phyloP scores from a whole-genome alignment of 2,329 filamentous ascomycete species.

The Fusarium guadeloupense region DNA sequence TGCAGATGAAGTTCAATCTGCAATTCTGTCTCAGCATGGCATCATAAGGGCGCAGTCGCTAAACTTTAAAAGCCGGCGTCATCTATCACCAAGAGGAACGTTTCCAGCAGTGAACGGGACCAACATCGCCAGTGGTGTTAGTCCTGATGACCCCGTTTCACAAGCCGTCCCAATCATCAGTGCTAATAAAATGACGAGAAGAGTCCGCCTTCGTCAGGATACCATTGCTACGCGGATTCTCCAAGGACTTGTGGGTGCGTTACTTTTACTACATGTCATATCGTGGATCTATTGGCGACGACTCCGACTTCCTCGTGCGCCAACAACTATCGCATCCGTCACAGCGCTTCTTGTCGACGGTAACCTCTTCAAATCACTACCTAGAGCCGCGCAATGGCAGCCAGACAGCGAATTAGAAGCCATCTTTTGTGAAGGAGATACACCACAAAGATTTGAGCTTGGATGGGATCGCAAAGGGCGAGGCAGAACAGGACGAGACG shows the following conservation, averaged over 20 bases:
- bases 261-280: slow-evolving; percentile 41
- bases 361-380: slow-evolving; percentile 45
- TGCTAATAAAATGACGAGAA: slow-evolving; percentile 20
- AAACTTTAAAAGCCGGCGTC: slow-evolving; percentile 43
- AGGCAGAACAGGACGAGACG: slow-evolving; percentile 17
- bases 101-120: slow-evolving; percentile 32
- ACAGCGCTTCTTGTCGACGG: slow-evolving; percentile 51
- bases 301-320: slow-evolving; percentile 44
- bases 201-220: slow-evolving; percentile 44
- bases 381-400: slow-evolving; percentile 41
- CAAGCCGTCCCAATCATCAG: slow-evolving; percentile 38
- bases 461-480: slow-evolving; percentile 29
- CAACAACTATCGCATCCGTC: slow-evolving; percentile 50
- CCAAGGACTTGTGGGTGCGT: slow-evolving; percentile 45
- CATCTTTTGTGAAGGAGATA: slow-evolving; percentile 22
- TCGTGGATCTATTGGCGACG: slow-evolving; percentile 45
- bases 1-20: slow-evolving; percentile 41
- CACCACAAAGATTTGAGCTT: slow-evolving; percentile 28
- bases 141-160: slow-evolving; percentile 36
- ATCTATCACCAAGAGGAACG: slow-evolving; percentile 23
- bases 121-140: slow-evolving; percentile 37
- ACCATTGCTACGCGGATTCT: slow-evolving; percentile 47
- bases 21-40: slow-evolving; percentile 49
- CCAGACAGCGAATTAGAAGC: slow-evolving; percentile 29
- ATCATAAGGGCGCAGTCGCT: slow-evolving; percentile 50